Evolutionary conservation across 1,139 yeast species (phyloP), one percentile per base, ranked within the genome.

Genomic region (Schizosaccharomyces versatilis): DNA sequence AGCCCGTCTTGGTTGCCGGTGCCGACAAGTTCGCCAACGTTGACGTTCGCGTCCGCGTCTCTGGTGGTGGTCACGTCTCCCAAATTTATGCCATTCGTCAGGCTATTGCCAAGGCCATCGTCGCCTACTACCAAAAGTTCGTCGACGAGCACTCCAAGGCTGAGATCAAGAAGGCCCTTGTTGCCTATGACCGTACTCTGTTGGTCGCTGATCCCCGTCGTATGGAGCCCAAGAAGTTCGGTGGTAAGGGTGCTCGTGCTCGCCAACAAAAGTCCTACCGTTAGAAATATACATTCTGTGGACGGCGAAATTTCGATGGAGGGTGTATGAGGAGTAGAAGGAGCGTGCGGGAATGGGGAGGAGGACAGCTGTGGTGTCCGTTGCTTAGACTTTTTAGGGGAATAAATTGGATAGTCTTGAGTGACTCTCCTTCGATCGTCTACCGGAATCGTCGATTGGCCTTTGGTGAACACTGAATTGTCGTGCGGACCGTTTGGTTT

Each of bases 211-310:
- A 90, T 76, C 80, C 97, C 70, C 86, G 98, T 84, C 90, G 94
- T 82, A 82, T 88, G 82, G 99, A 90, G 80, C 99, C 99, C 82
- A 90, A 90, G 96, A 90, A 90, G 81, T 90, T 88, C 79, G 98
- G 98, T 81, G 98, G 98, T 81, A 95, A 94, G 77, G 98, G 98
- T 85, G 98, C 98, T 78, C 90, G 98, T 80, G 93, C 98, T 73
- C 88, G 97, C 80, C 90, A 84, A 96, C 98, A 90, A 81, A 90
- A 90, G 77, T 90, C 98, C 75, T 90, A 90, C 94, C 98, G 98
- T 86, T 90, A 88, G 80, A 65, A 58, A 32, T 15, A 15, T 24
- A 52, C 36, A 49, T 39, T 36, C 36, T 44, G 19, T 19, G 19
- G 32, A 24, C 32, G 32, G 32, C 32, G 32, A 24, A 24, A 5